A percentile compares a stretch with the other conserved stretches of the same genome.
Evolutionary conservation across 108 stramenopile species (phyloP).

Genomic region (Cyclostephanos tholiformis): DNA sequence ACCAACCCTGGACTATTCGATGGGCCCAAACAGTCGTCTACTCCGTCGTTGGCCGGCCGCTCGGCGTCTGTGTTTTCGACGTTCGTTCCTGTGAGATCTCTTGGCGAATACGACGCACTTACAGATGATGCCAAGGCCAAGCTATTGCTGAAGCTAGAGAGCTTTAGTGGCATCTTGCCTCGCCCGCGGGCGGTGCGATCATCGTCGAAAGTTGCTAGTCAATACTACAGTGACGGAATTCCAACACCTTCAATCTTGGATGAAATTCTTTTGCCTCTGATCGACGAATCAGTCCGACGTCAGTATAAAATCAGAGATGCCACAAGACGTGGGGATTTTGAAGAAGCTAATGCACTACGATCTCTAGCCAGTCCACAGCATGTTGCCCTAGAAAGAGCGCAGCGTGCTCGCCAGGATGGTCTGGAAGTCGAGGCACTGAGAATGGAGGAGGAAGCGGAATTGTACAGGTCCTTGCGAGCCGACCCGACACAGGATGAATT

Average conservation of each 20-base stretch:
- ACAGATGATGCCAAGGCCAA: conserved; percentile 68
- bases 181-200: conserved; percentile 65
- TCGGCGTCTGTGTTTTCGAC: conserved; percentile 70
- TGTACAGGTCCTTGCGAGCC: conserved; percentile 68
- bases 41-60: conserved; percentile 1
- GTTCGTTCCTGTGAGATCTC: conserved; percentile 71
- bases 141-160: conserved; percentile 68
- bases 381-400: conserved; percentile 65
- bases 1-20: conserved; percentile 59
- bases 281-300: conserved; percentile 83
- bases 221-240: conserved; percentile 8
- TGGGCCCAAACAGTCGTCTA: conserved; percentile 18
- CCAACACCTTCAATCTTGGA: conserved; percentile 59
- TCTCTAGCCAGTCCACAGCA: conserved; percentile 68
- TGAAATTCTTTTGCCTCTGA: conserved; percentile 72
- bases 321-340: conserved; percentile 58
- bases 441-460: conserved; percentile 77
- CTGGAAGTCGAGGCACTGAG: conserved; percentile 54
- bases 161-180: conserved; percentile 67
- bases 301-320: conserved; percentile 80
- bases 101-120: conserved; percentile 70
- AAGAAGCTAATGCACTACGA: conserved; percentile 55
- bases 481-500: conserved; percentile 90
- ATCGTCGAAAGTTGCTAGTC: conserved; percentile 7
- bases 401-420: conserved; percentile 55